phyloP scores from a whole-genome alignment of 2,329 filamentous ascomycete genomes.

The Ophiocordyceps sinensis region DNA sequence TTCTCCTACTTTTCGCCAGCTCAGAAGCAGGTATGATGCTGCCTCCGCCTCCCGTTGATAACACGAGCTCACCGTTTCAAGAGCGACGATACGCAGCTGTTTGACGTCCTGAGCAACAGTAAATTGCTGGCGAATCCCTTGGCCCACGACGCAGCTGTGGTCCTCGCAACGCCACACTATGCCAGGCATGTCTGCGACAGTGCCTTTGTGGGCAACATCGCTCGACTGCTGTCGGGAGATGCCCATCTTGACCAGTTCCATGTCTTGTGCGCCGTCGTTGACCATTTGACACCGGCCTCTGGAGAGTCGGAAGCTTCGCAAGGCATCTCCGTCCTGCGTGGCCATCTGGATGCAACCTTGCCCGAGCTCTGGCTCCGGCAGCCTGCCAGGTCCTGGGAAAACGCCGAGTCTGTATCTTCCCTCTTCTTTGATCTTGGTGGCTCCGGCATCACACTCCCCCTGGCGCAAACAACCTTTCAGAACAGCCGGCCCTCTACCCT shows the following conservation, averaged over 20 bases:
- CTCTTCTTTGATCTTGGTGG: conserved; percentile 25
- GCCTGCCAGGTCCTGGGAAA: conserved; percentile 11
- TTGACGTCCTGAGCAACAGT: conserved; percentile 9
- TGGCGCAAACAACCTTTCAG: conserved; percentile 67
- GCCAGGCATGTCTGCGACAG: conserved; percentile 32
- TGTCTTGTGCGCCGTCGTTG: conserved; percentile 40
- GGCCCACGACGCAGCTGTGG: conserved; percentile 27
- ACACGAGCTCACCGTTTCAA: background rate
- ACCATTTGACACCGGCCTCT: conserved; percentile 30
- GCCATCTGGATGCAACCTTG: conserved; percentile 23
- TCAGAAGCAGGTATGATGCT: background rate
- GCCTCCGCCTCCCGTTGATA: background rate
- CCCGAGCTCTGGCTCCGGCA: conserved; percentile 28
- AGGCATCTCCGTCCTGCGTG: conserved; percentile 39
- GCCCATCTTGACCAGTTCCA: conserved; percentile 24
- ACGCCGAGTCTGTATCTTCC: conserved; percentile 22
- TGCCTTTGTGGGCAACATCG: conserved; percentile 26
- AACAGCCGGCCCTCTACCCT: conserved; percentile 51
- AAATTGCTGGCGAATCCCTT: conserved; percentile 13
- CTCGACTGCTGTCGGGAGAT: conserved; percentile 29
- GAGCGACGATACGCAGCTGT: conserved; percentile 6
- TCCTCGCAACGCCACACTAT: conserved; percentile 34
- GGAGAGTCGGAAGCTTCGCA: conserved; percentile 15
- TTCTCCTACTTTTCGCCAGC: conserved; percentile 10
- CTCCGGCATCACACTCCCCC: conserved; percentile 38